phyloP scores from a whole-genome alignment of 352 stramenopile genomes.

The Pythium aristosporum region DNA sequence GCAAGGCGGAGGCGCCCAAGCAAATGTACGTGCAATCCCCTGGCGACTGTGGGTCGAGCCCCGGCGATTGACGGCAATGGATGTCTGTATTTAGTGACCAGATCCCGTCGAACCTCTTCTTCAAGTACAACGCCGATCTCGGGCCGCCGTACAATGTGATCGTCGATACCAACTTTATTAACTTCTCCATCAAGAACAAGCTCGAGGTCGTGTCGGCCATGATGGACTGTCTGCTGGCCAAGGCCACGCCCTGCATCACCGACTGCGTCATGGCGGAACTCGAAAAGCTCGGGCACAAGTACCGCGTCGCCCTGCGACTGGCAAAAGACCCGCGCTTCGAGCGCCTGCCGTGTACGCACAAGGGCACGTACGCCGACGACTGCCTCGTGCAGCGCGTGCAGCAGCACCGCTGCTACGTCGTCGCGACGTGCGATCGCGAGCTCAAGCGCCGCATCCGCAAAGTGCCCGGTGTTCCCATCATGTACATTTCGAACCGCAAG shows the following conservation, averaged over 20 bases:
- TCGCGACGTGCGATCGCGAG: slow-evolving; percentile 99
- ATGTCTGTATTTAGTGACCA: slow-evolving; percentile 75
- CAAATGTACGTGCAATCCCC: slow-evolving; percentile 79
- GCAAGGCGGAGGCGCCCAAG: slow-evolving; percentile 89
- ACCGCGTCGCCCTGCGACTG: slow-evolving; percentile 90
- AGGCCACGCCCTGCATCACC: slow-evolving; percentile 97
- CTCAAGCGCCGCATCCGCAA: slow-evolving; percentile 98
- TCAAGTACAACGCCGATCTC: slow-evolving; percentile 99
- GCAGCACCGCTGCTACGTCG: slow-evolving; percentile 98
- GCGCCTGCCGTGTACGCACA: slow-evolving; percentile 97
- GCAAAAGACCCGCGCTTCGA: slow-evolving; percentile 99
- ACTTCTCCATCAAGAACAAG: slow-evolving; percentile 99
- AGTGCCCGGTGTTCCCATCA: slow-evolving; percentile 99
- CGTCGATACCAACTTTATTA: slow-evolving; percentile 99
- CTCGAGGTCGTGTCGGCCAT: slow-evolving; percentile 98
- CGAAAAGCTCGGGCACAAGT: slow-evolving; percentile 99
- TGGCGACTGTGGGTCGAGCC: not conserved
- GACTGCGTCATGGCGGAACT: slow-evolving; percentile 99
- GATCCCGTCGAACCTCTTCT: slow-evolving; percentile 98
- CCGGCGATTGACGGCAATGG: not conserved
- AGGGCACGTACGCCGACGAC: slow-evolving; percentile 99
- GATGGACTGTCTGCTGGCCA: slow-evolving; percentile 99
- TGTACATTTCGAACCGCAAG: slow-evolving; percentile 99
- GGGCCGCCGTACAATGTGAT: slow-evolving; percentile 98
- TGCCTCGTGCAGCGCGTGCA: slow-evolving; percentile 92